These are phyloP conservation scores for Blastobotrys capitulatus DNA, from an alignment of 1,139 yeast species.

Conservation along the genomic window DNA sequence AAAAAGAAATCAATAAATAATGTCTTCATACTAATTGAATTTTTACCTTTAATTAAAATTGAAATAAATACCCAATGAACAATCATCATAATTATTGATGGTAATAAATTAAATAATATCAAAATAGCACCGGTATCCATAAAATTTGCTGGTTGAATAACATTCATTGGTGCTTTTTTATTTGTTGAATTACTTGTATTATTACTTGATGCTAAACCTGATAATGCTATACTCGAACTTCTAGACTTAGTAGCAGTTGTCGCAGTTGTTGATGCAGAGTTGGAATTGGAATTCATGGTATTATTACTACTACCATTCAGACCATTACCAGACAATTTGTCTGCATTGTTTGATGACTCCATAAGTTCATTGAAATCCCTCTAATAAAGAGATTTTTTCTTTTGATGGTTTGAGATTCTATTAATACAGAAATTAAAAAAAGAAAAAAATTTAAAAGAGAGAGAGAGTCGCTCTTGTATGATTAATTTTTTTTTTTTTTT, in stretches of 20 bases:
- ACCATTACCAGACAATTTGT: conserved; percentile 1
- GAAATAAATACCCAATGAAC: conserved; percentile 28
- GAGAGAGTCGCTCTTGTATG: too few species aligned
- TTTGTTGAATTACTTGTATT: background rate
- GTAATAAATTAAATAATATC: conserved; percentile 27
- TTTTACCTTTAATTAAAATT: background rate
- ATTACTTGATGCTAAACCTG: background rate
- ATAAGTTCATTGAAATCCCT: background rate
- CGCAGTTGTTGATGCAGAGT: background rate
- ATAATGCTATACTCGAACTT: background rate
- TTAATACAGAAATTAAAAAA: too few species aligned
- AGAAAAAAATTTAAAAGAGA: too few species aligned
- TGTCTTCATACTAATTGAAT: background rate
- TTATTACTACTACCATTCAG: background rate
- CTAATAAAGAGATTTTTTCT: too few species aligned
- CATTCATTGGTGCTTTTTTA: conserved; percentile 9
- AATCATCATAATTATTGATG: conserved; percentile 26
- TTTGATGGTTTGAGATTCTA: too few species aligned
- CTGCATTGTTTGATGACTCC: conserved; percentile 7
- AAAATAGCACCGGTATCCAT: conserved; percentile 32
- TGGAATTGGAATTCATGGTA: background rate
- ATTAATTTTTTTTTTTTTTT: too few species aligned
- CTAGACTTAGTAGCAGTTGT: background rate
- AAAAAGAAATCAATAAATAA: conserved; percentile 11
- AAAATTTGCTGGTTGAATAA: conserved; percentile 28